Percentiles rank a stretch among this genome's conserved stretches.
phyloP scores from a whole-genome alignment of 352 stramenopile species.

The Elongisporangium anandrum region DNA sequence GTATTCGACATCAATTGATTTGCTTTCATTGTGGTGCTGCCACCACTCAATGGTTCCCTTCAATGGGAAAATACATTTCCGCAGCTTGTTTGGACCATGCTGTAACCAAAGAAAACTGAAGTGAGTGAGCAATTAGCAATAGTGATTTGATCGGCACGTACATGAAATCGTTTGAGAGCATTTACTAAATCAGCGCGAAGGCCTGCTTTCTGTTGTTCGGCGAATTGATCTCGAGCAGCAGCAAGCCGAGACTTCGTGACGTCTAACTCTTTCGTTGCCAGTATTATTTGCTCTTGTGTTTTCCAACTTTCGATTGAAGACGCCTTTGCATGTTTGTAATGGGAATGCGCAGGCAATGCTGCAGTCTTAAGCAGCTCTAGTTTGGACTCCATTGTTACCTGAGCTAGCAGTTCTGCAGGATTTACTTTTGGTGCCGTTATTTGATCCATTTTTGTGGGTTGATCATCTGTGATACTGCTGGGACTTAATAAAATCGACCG shows the following conservation, averaged over 20 bases:
- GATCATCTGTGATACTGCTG: slow-evolving; percentile 10
- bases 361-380: slow-evolving; percentile 53
- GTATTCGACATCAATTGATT: slow-evolving; percentile 30
- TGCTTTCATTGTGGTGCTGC: slow-evolving; percentile 28
- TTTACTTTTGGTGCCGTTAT: not conserved
- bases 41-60: slow-evolving; percentile 70
- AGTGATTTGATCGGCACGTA: slow-evolving; percentile 3
- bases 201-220: slow-evolving; percentile 42
- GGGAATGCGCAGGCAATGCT: slow-evolving; percentile 39
- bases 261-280: slow-evolving; percentile 59
- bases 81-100: slow-evolving; percentile 45
- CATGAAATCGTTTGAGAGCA: slow-evolving; percentile 37
- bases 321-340: slow-evolving; percentile 50
- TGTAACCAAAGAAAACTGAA: slow-evolving; percentile 23
- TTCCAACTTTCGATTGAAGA: slow-evolving; percentile 61
- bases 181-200: slow-evolving; percentile 37
- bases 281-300: slow-evolving; percentile 33
- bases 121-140: slow-evolving; percentile 21
- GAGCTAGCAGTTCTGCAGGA: slow-evolving; percentile 29
- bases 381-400: slow-evolving; percentile 62
- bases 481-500: slow-evolving; percentile 29
- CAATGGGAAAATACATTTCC: slow-evolving; percentile 51
- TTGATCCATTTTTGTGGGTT: not conserved
- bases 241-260: slow-evolving; percentile 45
- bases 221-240: slow-evolving; percentile 41